Evolutionary conservation across 192 early-diverging fungal species (phyloP), one percentile per base, ranked within the genome.

Genomic region (Linnemannia zychae): DNA sequence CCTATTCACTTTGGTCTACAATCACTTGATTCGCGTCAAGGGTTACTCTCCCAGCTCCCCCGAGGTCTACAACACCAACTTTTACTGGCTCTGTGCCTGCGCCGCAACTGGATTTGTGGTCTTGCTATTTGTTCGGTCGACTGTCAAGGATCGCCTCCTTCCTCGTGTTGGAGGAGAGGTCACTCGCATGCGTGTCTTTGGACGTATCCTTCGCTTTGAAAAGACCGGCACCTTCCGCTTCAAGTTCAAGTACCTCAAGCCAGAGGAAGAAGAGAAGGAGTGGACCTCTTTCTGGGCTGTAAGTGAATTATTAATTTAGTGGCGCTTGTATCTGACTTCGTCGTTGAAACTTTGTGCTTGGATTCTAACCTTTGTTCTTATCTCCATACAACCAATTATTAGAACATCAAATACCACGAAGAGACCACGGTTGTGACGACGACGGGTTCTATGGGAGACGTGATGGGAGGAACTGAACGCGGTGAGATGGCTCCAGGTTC

Each of bases 41-140:
- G 92, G 92, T 24, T 87, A 86, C 74, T 76, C 79, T 12, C 79
- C 87, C 20, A 85, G 87, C 47, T 86, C 91, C 48, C 82, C 88
- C 22, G 76, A 86, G 37, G 87, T 90, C 37, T 93, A 93, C 84
- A 85, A 77, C 33, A 82, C 89, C 48, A 94, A 96, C 88, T 94
- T 96, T 84, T 84, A 88, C 76, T 96, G 95, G 95, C 92, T 96
- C 72, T 88, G 94, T 34, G 89, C 87, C 28, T 80, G 94, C 49
- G 88, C 90, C 12, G 70, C 89, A 24, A 66, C 90, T 53, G 95
- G 93, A 18, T 90, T 95, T 79, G 33, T 92, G 33, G 86, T 91
- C 63, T 78, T 91, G 48, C 57, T 94, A 73, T 91, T 93, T 69
- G 88, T 96, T 17, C 89, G 93, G 7, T 91, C 93, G 34, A 91